Percentiles rank a stretch among this genome's conserved stretches.
phyloP scores from a whole-genome alignment of 1,139 yeast genomes.

The Casaregolazyma lundiana region DNA sequence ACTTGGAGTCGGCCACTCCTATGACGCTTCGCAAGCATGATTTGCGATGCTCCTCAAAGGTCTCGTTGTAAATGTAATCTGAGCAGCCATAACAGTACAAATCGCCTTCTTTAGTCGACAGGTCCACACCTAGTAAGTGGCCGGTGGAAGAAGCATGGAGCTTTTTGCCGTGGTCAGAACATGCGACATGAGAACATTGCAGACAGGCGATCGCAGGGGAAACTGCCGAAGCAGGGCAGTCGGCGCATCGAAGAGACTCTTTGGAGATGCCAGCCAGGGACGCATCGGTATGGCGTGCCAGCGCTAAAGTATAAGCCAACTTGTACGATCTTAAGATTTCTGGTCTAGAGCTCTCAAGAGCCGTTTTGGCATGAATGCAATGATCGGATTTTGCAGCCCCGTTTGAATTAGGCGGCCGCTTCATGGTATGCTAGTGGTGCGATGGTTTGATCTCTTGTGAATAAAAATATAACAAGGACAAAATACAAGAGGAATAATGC shows the following conservation, averaged over 20 bases:
- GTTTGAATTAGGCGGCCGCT: slow-evolving; percentile 1
- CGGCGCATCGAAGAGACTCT: slow-evolving; percentile 1
- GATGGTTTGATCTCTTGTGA: background rate
- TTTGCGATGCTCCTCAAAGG: slow-evolving; percentile 43
- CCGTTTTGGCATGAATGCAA: slow-evolving; percentile 1
- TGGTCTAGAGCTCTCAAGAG: background rate
- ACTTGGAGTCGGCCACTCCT: slow-evolving; percentile 2
- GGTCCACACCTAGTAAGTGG: slow-evolving; percentile 61
- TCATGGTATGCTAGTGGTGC: background rate
- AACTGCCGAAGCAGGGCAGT: slow-evolving; percentile 4
- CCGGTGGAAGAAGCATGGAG: slow-evolving; percentile 57
- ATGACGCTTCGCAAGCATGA: slow-evolving; percentile 13
- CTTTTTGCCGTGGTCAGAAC: slow-evolving; percentile 56
- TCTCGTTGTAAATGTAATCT: slow-evolving; percentile 60
- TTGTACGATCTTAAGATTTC: slow-evolving; percentile 1
- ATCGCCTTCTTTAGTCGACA: slow-evolving; percentile 23
- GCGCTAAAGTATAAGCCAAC: background rate
- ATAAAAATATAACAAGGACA: background rate
- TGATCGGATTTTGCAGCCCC: slow-evolving; percentile 2
- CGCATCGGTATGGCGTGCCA: background rate
- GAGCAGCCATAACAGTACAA: slow-evolving; percentile 72
- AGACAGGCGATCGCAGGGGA: slow-evolving; percentile 50
- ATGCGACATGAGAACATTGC: slow-evolving; percentile 81
- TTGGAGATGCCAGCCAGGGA: background rate
- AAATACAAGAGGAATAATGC: background rate